Evolutionary conservation across 2,329 filamentous ascomycete genomes (phyloP).

Genomic region (Apiospora arundinis): DNA sequence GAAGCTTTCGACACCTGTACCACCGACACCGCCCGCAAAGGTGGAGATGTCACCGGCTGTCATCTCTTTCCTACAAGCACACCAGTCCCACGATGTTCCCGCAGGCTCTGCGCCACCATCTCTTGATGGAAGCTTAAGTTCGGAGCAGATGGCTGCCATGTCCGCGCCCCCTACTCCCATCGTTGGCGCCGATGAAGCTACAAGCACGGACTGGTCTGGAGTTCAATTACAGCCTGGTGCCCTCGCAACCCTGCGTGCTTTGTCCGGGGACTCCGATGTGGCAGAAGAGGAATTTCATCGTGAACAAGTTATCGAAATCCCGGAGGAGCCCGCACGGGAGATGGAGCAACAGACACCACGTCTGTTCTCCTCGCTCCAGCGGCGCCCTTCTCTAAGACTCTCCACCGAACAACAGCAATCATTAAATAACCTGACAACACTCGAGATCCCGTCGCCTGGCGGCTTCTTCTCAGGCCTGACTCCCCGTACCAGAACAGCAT

Average conservation of each 20-base stretch:
- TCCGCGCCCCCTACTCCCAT: conserved; percentile 88
- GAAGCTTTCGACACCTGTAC: conserved; percentile 62
- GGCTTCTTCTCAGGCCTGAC: conserved; percentile 90
- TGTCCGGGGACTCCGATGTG: conserved; percentile 61
- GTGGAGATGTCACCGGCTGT: conserved; percentile 79
- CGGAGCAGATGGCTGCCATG: conserved; percentile 83
- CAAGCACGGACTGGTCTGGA: conserved; percentile 72
- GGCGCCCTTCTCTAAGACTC: conserved; percentile 40
- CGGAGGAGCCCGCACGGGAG: conserved; percentile 51
- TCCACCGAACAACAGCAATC: conserved; percentile 62
- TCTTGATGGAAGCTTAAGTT: conserved; percentile 85
- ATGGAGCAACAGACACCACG: conserved; percentile 60
- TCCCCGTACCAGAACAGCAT: conserved; percentile 77
- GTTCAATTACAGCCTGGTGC: conserved; percentile 81
- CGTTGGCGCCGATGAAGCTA: conserved; percentile 60
- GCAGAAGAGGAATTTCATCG: conserved; percentile 69
- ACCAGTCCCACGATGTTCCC: conserved; percentile 70
- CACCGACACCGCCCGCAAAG: conserved; percentile 68
- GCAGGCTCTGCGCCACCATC: conserved; percentile 84
- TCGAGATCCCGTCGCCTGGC: conserved; percentile 90
- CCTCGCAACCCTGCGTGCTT: conserved; percentile 78
- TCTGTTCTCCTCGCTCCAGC: conserved; percentile 52
- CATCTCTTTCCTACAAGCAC: conserved; percentile 71
- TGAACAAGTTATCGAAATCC: conserved; percentile 60
- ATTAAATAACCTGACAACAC: conserved; percentile 74